phyloP scores from a whole-genome alignment of 2,329 filamentous ascomycete genomes.

The Curvularia sp. region DNA sequence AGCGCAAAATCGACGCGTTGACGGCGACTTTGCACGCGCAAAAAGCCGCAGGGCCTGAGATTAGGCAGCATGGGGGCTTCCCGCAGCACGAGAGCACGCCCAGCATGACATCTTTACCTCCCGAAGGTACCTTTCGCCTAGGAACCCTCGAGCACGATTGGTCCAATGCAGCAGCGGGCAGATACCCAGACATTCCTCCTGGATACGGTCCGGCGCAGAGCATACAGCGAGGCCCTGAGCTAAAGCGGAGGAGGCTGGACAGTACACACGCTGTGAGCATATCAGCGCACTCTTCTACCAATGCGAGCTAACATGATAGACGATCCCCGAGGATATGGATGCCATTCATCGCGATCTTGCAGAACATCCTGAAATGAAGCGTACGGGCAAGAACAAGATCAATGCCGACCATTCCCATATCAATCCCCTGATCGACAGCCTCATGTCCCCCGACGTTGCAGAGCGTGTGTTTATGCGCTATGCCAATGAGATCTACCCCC shows the following conservation, averaged over 20 bases:
- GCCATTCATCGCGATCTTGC: constrained; percentile 48
- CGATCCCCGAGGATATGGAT: constrained; percentile 50
- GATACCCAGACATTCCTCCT: constrained; percentile 39
- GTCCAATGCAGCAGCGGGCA: constrained; percentile 25
- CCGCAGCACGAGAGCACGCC: constrained; percentile 30
- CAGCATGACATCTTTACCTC: constrained; percentile 19
- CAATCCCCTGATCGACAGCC: constrained; percentile 49
- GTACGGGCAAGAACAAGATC: constrained; percentile 36
- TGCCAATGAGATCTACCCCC: constrained; percentile 60
- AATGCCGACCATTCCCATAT: constrained; percentile 50
- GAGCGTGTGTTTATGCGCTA: constrained; percentile 66
- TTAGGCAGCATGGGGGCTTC: constrained; percentile 33
- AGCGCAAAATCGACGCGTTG: constrained; percentile 89
- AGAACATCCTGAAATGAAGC: constrained; percentile 47
- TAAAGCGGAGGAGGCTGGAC: constrained; percentile 45
- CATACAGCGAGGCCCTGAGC: constrained; percentile 39
- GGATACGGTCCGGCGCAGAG: constrained; percentile 45
- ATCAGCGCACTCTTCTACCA: background rate
- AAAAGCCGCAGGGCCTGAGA: constrained; percentile 35
- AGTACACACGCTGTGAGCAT: constrained; percentile 39
- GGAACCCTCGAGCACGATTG: constrained; percentile 44
- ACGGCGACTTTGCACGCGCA: constrained; percentile 77
- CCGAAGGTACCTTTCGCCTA: constrained; percentile 37
- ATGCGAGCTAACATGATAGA: constrained; percentile 28
- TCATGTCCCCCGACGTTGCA: constrained; percentile 62